Conservation (phyloP, 1,284 basidiomycete genomes). For the Athelia psychrophila region DNA sequence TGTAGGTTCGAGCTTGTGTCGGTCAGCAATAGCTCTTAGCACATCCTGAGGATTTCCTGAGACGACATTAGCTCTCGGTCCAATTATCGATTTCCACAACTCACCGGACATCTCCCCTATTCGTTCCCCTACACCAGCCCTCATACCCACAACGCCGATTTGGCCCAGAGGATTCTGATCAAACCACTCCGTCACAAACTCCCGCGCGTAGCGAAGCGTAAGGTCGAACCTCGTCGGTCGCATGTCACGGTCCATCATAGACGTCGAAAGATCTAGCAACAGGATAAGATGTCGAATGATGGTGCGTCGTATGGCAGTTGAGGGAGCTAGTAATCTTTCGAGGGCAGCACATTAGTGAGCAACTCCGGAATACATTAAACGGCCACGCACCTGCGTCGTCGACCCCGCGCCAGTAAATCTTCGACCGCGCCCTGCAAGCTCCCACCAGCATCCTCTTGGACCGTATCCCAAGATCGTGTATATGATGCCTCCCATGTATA, state of each 20-base stretch:
- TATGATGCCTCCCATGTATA: slow-evolving; percentile 98
- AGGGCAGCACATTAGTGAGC: not conserved
- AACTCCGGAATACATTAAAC: slow-evolving; percentile 6
- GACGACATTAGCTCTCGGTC: not conserved
- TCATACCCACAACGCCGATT: slow-evolving; percentile 90
- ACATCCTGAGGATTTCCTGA: slow-evolving; percentile 95
- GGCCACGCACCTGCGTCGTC: slow-evolving; percentile 71
- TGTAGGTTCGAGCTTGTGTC: slow-evolving; percentile 84
- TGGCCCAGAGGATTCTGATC: slow-evolving; percentile 99
- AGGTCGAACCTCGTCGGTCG: slow-evolving; percentile 91
- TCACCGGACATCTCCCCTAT: slow-evolving; percentile 87
- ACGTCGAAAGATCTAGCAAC: slow-evolving; percentile 84
- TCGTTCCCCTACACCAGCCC: slow-evolving; percentile 84
- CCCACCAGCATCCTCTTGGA: slow-evolving; percentile 93
- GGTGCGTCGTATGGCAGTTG: slow-evolving; percentile 86
- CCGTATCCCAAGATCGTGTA: slow-evolving; percentile 93
- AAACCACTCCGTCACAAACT: slow-evolving; percentile 96
- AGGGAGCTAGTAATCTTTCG: slow-evolving; percentile 71
- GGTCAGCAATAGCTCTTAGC: slow-evolving; percentile 79
- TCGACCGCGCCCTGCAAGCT: slow-evolving; percentile 90
- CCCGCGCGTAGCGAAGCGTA: slow-evolving; percentile 83
- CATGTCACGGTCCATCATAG: slow-evolving; percentile 96
- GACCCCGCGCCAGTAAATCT: slow-evolving; percentile 81
- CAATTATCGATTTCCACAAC: slow-evolving; percentile 16
- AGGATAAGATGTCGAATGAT: slow-evolving; percentile 96